These are phyloP conservation scores for Dactylorhiza incarnata DNA, from an alignment of 106 monocot genomes.

Conservation along the genomic window DNA sequence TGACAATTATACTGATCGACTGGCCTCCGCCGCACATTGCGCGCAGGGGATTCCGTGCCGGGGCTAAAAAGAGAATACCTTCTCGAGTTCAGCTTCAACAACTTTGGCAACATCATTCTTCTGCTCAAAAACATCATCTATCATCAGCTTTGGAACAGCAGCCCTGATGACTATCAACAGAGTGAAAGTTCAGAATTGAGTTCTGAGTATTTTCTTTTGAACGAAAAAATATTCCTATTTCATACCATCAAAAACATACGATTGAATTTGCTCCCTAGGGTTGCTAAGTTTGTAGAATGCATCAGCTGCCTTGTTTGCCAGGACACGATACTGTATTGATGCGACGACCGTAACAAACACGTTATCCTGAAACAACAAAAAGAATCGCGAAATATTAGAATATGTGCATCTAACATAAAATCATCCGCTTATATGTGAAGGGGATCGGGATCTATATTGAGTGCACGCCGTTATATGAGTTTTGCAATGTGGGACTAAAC, in stretches of 20 bases:
- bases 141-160: conserved; percentile 36
- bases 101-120: conserved; percentile 54
- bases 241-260: conserved; percentile 95
- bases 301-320: conserved; percentile 70
- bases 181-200: no score
- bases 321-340: conserved; percentile 80
- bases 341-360: conserved; percentile 96
- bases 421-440: no score
- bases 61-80: conserved; percentile 10
- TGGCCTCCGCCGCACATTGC: no score
- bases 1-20: no score
- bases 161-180: conserved; percentile 35
- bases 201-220: no score
- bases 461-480: no score
- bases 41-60: no score
- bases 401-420: no score
- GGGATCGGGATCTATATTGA: no score
- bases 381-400: background rate
- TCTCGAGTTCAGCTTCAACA: conserved; percentile 48
- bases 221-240: no score
- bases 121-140: conserved; percentile 48
- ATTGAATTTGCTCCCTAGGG: conserved; percentile 74
- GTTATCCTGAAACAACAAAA: conserved; percentile 56
- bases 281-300: conserved; percentile 90
- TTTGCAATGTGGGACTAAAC: no score